These are phyloP conservation scores for Erodium maritimum DNA, from an alignment of 345 rosid species.

Conservation along the genomic window DNA sequence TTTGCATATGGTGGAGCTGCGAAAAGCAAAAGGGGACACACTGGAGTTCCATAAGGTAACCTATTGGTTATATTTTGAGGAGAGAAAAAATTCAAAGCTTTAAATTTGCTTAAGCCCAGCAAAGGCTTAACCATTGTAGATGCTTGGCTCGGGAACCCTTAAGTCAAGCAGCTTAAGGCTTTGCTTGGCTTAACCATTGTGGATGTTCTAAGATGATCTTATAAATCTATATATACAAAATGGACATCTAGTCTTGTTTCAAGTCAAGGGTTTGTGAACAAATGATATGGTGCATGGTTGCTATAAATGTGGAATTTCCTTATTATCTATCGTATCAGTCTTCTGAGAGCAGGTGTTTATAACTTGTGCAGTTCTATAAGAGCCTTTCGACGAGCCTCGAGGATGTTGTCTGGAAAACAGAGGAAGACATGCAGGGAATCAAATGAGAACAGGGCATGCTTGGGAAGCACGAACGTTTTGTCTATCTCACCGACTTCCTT, in stretches of 20 bases:
- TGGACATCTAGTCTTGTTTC: neutral
- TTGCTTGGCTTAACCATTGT: no score
- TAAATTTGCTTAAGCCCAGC: no score
- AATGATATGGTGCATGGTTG: neutral
- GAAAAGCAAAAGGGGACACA: constrained; percentile 95
- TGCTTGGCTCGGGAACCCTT: no score
- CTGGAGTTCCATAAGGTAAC: constrained; percentile 82
- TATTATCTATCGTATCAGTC: no score
- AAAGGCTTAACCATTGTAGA: no score
- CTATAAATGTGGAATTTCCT: neutral
- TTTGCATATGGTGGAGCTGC: constrained; percentile 84
- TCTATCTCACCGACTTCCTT: no score
- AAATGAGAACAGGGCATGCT: constrained; percentile 1
- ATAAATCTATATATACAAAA: neutral
- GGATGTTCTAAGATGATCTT: neutral
- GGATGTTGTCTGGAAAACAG: constrained; percentile 16
- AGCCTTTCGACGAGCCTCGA: constrained; percentile 15
- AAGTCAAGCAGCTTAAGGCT: no score
- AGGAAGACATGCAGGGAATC: constrained; percentile 15
- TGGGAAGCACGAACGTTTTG: no score
- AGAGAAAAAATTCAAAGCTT: no score
- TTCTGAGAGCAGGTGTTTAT: neutral
- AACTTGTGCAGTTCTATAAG: constrained; percentile 13
- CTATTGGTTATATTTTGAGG: neutral
- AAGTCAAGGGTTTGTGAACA: neutral